phyloP scores from a whole-genome alignment of 805 yeast species.

The Suhomyces canberraensis region DNA sequence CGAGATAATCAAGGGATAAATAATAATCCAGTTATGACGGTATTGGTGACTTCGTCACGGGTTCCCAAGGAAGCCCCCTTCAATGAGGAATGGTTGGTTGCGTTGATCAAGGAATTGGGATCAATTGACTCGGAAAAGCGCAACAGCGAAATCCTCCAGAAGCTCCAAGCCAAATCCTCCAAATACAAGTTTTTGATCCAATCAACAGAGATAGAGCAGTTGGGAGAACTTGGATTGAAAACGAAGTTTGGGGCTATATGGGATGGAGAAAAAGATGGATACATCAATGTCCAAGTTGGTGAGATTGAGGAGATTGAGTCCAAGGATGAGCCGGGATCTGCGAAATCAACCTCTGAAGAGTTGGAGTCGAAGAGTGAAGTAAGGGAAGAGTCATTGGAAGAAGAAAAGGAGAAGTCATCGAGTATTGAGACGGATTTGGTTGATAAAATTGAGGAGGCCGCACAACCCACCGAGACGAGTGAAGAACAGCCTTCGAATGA shows the following conservation, averaged over 20 bases:
- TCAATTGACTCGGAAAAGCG: background rate
- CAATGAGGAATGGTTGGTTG: conserved; percentile 12
- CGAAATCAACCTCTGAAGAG: background rate
- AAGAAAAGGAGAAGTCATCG: too few relatives aligned
- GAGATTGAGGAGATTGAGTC: background rate
- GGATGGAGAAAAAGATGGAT: conserved; percentile 57
- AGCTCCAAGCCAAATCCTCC: conserved; percentile 44
- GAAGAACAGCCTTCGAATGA: too few relatives aligned
- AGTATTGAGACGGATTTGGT: too few relatives aligned
- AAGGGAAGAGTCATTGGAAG: background rate
- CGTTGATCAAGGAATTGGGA: conserved; percentile 8
- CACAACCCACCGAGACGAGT: too few relatives aligned
- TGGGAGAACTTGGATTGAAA: conserved; percentile 20
- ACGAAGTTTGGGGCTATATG: conserved; percentile 53
- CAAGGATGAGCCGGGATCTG: background rate
- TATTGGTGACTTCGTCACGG: conserved; percentile 6
- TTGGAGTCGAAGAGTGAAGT: too few relatives aligned
- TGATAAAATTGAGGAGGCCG: too few relatives aligned
- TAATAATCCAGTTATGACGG: too few relatives aligned
- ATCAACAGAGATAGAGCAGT: conserved; percentile 30
- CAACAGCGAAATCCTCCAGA: conserved; percentile 16
- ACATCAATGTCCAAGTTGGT: conserved; percentile 31
- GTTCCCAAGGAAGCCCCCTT: conserved; percentile 19
- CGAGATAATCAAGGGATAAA: too few relatives aligned
- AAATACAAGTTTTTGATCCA: conserved; percentile 55